phyloP scores from a whole-genome alignment of 768 basidiomycete genomes.

The Lactifluus pinguis region DNA sequence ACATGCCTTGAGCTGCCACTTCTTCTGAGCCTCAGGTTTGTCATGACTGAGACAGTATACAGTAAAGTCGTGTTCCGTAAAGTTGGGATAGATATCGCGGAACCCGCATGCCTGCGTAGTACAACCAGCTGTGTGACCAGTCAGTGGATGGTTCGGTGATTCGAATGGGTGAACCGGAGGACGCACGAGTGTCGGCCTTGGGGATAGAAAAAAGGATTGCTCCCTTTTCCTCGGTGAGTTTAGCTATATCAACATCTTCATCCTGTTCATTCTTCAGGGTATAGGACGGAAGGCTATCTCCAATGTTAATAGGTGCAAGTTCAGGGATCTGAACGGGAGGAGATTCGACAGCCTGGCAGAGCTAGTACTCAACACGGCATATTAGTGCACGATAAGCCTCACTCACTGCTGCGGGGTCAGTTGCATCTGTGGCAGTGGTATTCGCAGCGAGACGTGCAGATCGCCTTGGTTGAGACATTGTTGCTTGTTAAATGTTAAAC shows the following conservation, averaged over 20 bases:
- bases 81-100: constrained; percentile 75
- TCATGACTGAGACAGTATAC: constrained; percentile 86
- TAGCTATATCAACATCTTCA: constrained; percentile 62
- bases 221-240: constrained; percentile 59
- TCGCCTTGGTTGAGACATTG: constrained; percentile 19
- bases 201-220: constrained; percentile 77
- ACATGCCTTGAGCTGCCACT: constrained; percentile 79
- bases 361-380: not conserved
- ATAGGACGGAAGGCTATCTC: constrained; percentile 65
- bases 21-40: constrained; percentile 59
- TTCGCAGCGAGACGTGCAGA: constrained; percentile 19
- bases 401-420: not conserved
- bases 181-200: constrained; percentile 78
- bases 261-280: constrained; percentile 79
- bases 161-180: constrained; percentile 7
- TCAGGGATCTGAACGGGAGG: not conserved
- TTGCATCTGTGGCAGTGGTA: not conserved
- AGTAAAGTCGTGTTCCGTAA: constrained; percentile 52
- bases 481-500: not conserved
- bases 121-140: constrained; percentile 59
- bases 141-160: not conserved
- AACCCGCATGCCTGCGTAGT: constrained; percentile 91
- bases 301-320: constrained; percentile 46
- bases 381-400: not conserved
- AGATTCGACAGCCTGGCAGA: not conserved